Evolutionary conservation across 306 rosid genomes (phyloP).

Genomic region (Quercus parvula): DNA sequence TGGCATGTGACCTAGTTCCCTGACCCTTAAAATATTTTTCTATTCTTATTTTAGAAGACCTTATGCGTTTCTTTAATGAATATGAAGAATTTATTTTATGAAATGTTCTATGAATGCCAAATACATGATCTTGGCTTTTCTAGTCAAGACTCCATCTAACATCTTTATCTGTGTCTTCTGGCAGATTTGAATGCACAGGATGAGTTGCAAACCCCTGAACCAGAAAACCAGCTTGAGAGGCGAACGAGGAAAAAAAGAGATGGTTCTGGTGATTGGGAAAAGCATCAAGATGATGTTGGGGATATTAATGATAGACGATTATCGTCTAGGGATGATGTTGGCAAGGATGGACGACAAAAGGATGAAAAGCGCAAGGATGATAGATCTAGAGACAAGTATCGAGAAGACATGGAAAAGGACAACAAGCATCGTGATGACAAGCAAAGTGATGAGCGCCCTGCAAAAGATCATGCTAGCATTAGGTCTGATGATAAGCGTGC

Average conservation of each 20-base stretch:
- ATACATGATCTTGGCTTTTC: background rate
- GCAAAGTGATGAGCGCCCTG: conserved; percentile 62
- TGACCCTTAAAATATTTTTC: background rate
- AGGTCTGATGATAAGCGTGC: conserved; percentile 73
- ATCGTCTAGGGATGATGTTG: conserved; percentile 61
- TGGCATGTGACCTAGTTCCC: background rate
- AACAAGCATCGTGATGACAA: conserved; percentile 70
- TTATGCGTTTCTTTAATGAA: background rate
- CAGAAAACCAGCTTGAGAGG: conserved; percentile 64
- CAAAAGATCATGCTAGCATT: conserved; percentile 58
- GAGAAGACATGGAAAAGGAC: conserved; percentile 73
- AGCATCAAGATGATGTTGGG: conserved; percentile 56
- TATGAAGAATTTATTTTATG: background rate
- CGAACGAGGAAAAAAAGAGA: conserved; percentile 70
- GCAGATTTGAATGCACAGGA: conserved; percentile 53
- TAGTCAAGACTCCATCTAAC: conserved; percentile 15
- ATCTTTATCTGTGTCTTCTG: conserved; percentile 24
- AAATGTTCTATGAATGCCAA: conserved; percentile 1
- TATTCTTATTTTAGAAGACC: background rate
- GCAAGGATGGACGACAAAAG: conserved; percentile 67
- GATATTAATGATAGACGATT: conserved; percentile 55
- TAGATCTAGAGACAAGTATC: conserved; percentile 62
- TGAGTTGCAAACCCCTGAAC: conserved; percentile 68
- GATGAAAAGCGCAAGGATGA: conserved; percentile 92
- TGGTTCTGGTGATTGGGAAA: conserved; percentile 54